Evolutionary conservation across 768 basidiomycete species (phyloP).

Genomic region (Chiua virens): DNA sequence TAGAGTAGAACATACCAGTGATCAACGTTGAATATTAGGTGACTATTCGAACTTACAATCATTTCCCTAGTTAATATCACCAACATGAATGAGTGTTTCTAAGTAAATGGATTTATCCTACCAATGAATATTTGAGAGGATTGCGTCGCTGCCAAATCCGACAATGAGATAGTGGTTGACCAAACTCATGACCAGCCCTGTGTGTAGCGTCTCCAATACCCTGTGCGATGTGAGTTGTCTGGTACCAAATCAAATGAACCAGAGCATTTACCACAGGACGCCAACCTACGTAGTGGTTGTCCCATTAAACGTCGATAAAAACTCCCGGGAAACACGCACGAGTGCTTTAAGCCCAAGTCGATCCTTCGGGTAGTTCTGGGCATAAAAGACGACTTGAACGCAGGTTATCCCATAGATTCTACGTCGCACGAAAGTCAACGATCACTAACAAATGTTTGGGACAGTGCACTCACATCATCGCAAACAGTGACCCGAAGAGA

Average conservation of each 20-base stretch:
- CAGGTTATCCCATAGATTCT: slow-evolving; percentile 9
- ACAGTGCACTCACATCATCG: too few relatives aligned
- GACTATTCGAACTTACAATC: not conserved
- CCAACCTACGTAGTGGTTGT: too few relatives aligned
- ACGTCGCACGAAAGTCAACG: too few relatives aligned
- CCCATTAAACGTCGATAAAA: too few relatives aligned
- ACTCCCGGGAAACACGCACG: not conserved
- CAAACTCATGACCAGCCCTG: slow-evolving; percentile 2
- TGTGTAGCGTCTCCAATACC: slow-evolving; percentile 9
- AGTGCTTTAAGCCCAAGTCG: slow-evolving; percentile 1
- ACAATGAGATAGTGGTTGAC: slow-evolving; percentile 9
- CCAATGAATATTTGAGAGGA: not conserved
- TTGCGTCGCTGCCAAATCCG: not conserved
- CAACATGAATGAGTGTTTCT: not conserved
- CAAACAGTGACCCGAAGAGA: too few relatives aligned
- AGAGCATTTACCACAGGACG: too few relatives aligned
- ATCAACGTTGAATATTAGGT: too few relatives aligned
- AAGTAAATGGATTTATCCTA: not conserved
- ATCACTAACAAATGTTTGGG: too few relatives aligned
- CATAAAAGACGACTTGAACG: slow-evolving; percentile 11
- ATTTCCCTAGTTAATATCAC: not conserved
- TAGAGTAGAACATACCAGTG: too few relatives aligned
- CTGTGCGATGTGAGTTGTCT: not conserved
- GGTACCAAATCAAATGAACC: too few relatives aligned
- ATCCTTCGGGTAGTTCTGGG: slow-evolving; percentile 7